Percentiles rank a stretch among this genome's conserved stretches.
Evolutionary conservation across 805 yeast genomes (phyloP).

Genomic region (Wickerhamomyces hampshirensis): DNA sequence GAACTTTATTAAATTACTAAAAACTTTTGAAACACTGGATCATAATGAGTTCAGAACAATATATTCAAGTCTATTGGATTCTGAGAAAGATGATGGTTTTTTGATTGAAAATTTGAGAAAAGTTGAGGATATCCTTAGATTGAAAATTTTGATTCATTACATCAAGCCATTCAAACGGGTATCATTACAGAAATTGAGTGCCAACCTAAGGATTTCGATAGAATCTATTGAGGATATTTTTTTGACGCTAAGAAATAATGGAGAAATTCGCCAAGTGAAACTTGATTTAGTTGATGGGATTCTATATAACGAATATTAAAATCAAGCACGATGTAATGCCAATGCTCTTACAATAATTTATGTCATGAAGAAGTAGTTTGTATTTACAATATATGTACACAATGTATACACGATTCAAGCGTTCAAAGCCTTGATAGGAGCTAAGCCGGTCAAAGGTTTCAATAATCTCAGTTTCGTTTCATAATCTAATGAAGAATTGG

Average conservation of each 20-base stretch:
- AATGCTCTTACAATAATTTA: background rate
- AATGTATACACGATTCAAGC: conserved; percentile 2
- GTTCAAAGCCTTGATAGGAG: conserved; percentile 22
- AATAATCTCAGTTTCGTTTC: conserved; percentile 22
- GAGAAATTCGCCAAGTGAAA: conserved; percentile 16
- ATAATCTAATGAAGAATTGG: conserved; percentile 17
- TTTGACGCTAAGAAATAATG: conserved; percentile 18
- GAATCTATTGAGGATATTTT: conserved; percentile 23
- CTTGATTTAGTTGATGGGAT: conserved; percentile 24
- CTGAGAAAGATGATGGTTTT: conserved; percentile 14
- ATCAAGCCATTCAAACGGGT: conserved; percentile 25
- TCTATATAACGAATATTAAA: conserved; percentile 17
- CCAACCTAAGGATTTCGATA: conserved; percentile 12
- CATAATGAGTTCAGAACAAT: conserved; percentile 14
- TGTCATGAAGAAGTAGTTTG: too few relatives aligned
- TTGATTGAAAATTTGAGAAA: conserved; percentile 17
- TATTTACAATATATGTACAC: too few relatives aligned
- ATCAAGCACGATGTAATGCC: background rate
- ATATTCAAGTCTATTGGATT: conserved; percentile 6
- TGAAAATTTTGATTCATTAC: conserved; percentile 23
- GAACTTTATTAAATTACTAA: conserved; percentile 17
- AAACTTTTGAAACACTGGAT: conserved; percentile 19
- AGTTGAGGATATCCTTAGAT: conserved; percentile 17
- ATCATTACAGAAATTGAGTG: conserved; percentile 16
- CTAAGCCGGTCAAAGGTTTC: conserved; percentile 25